Conservation (phyloP, 2,329 filamentous ascomycete species). For the Penicillium glabrum region DNA sequence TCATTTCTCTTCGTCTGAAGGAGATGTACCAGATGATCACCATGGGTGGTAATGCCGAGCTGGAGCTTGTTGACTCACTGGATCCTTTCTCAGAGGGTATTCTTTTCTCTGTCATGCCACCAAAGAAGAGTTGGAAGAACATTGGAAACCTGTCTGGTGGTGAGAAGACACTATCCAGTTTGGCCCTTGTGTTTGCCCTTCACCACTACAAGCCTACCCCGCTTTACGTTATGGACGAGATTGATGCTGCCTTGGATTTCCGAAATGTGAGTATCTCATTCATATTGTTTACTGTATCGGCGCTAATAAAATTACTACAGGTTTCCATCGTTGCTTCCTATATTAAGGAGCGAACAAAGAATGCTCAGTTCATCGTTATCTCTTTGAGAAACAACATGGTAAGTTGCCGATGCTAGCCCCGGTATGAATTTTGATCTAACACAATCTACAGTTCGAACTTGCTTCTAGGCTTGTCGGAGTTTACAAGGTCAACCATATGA, state of each 20-base stretch:
- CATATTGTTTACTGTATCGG: not conserved
- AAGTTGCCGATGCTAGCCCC: slow-evolving; percentile 4
- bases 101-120: slow-evolving; percentile 96
- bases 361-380: slow-evolving; percentile 98
- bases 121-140: slow-evolving; percentile 99
- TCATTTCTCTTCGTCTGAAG: slow-evolving; percentile 90
- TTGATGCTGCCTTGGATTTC: slow-evolving; percentile 96
- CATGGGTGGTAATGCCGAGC: slow-evolving; percentile 96
- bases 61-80: slow-evolving; percentile 92
- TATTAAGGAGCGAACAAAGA: slow-evolving; percentile 98
- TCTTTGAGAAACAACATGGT: slow-evolving; percentile 96
- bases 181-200: slow-evolving; percentile 95
- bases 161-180: slow-evolving; percentile 90
- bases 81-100: slow-evolving; percentile 98
- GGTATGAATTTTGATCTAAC: not conserved
- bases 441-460: slow-evolving; percentile 69
- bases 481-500: slow-evolving; percentile 99
- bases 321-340: slow-evolving; percentile 98
- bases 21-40: slow-evolving; percentile 99
- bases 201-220: slow-evolving; percentile 98
- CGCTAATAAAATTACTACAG: slow-evolving; percentile 44
- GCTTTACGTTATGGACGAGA: slow-evolving; percentile 99
- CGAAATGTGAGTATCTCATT: slow-evolving; percentile 73
- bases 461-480: slow-evolving; percentile 93
- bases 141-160: slow-evolving; percentile 94